These are phyloP conservation scores for Pichia norvegensis DNA, from an alignment of 1,139 yeast genomes.

Conservation along the genomic window DNA sequence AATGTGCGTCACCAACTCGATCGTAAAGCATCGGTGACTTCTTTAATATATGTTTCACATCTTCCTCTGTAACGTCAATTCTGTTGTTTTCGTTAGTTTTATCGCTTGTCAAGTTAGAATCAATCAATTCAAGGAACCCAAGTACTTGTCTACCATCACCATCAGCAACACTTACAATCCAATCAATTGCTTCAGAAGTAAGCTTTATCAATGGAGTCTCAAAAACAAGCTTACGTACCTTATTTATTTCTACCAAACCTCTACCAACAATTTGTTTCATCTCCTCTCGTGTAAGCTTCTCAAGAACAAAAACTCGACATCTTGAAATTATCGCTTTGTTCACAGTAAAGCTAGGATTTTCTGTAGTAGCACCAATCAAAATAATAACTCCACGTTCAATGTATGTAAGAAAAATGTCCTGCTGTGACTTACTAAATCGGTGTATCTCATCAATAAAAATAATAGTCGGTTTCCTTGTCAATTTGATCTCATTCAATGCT, in stretches of 20 bases:
- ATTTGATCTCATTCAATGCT: constrained; percentile 58
- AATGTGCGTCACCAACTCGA: constrained; percentile 83
- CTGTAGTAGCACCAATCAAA: constrained; percentile 92
- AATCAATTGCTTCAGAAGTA: constrained; percentile 50
- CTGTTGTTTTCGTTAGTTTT: neutral
- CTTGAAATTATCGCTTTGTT: constrained; percentile 85
- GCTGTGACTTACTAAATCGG: constrained; percentile 82
- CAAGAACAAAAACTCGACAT: constrained; percentile 77
- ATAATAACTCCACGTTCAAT: constrained; percentile 62
- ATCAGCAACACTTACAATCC: constrained; percentile 69
- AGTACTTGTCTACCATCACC: constrained; percentile 88
- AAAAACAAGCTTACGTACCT: constrained; percentile 40
- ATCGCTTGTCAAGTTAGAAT: constrained; percentile 28
- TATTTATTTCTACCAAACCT: constrained; percentile 57
- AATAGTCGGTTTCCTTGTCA: constrained; percentile 66
- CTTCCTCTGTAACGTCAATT: constrained; percentile 22
- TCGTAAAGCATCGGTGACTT: constrained; percentile 69
- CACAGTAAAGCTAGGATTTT: constrained; percentile 87
- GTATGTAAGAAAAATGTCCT: constrained; percentile 72
- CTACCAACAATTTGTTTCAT: constrained; percentile 51
- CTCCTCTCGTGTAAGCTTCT: constrained; percentile 51
- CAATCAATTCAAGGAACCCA: constrained; percentile 61
- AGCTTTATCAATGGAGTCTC: constrained; percentile 38
- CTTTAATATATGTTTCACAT: constrained; percentile 35
- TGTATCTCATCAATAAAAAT: constrained; percentile 91